These are phyloP conservation scores for Oryza glaberrima DNA, from an alignment of 176 grass and related monocot species.

Conservation along the genomic window DNA sequence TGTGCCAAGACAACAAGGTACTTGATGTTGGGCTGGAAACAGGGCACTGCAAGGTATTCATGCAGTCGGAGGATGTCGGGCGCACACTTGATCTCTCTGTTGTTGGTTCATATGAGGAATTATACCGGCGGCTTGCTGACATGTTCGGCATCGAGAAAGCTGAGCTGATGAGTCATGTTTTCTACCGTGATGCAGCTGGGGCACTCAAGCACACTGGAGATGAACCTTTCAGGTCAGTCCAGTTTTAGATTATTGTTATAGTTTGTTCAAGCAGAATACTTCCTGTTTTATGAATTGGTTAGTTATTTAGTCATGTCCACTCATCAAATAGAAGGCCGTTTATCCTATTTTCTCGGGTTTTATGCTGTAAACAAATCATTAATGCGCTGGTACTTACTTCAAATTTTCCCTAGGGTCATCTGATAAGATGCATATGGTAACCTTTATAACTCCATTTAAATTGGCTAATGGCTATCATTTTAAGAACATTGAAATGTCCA, in stretches of 20 bases:
- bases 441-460: conserved; percentile 11
- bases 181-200: conserved; percentile 79
- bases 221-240: conserved; percentile 88
- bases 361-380: not conserved
- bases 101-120: conserved; percentile 83
- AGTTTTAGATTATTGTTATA: not conserved
- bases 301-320: not conserved
- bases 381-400: not conserved
- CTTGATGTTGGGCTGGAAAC: conserved; percentile 68
- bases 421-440: not conserved
- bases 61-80: conserved; percentile 93
- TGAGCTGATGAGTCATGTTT: conserved; percentile 84
- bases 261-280: not conserved
- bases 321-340: not conserved
- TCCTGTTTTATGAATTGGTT: conserved; percentile 2
- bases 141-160: conserved; percentile 85
- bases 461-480: not conserved
- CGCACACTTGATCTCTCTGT: conserved; percentile 79
- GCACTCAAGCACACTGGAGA: conserved; percentile 83
- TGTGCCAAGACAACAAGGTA: conserved; percentile 35
- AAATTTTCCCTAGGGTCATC: not conserved
- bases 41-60: conserved; percentile 92
- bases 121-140: conserved; percentile 73
- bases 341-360: not conserved
- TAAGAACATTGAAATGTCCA: not conserved